Evolutionary conservation across 1,284 basidiomycete genomes (phyloP).

Genomic region (Leccinum huronense): DNA sequence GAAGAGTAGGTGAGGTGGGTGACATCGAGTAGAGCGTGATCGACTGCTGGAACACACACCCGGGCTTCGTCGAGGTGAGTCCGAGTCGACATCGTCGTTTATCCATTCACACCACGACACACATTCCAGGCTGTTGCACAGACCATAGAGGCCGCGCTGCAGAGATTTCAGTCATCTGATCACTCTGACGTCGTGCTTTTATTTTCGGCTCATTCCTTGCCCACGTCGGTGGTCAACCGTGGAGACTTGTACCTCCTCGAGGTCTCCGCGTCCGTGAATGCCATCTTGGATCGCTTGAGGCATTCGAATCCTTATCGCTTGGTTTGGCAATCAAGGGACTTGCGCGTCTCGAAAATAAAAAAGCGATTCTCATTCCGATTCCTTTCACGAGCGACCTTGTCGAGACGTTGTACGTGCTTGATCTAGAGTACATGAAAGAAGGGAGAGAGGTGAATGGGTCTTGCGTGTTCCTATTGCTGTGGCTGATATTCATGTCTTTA

Average conservation of each 20-base stretch:
- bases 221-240: conserved; percentile 96
- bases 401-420: conserved; percentile 96
- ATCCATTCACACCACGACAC: conserved; percentile 7
- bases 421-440: conserved; percentile 92
- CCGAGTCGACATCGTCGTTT: neutral
- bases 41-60: conserved; percentile 96
- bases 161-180: conserved; percentile 70
- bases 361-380: conserved; percentile 89
- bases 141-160: conserved; percentile 83
- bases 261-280: conserved; percentile 90
- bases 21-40: conserved; percentile 96
- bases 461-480: neutral
- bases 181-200: conserved; percentile 81
- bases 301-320: conserved; percentile 86
- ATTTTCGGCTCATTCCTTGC: conserved; percentile 97
- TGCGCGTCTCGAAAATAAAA: conserved; percentile 84
- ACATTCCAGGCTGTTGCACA: conserved; percentile 77
- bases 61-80: conserved; percentile 88
- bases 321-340: conserved; percentile 98
- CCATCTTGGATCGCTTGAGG: conserved; percentile 83
- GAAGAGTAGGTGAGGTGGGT: conserved; percentile 53
- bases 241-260: conserved; percentile 97
- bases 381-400: conserved; percentile 99
- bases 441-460: conserved; percentile 71
- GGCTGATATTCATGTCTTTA: conserved; percentile 34